Evolutionary conservation across 2,329 filamentous ascomycete species (phyloP), one percentile per base, ranked within the genome.

Genomic region (Cryoendolithus antarcticus): DNA sequence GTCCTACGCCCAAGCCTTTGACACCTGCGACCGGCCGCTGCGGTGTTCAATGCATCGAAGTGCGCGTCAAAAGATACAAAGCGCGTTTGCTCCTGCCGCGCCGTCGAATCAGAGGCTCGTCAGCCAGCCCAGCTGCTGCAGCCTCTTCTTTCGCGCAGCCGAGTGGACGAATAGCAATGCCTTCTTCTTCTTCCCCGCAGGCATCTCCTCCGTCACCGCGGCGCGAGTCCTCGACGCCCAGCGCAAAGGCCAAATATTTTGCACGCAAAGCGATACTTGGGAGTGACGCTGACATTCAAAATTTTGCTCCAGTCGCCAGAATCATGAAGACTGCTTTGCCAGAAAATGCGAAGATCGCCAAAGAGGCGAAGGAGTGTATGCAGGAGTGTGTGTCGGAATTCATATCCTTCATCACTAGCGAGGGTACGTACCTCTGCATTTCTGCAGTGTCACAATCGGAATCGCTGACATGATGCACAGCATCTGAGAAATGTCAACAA

Each of bases 351-450:
- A 98, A 98, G 67, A 98, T 98, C 35, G 57, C 58, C 21, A 98
- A 98, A 61, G 91, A 98, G 61, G 91, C 91, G 40, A 98, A 98
- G 64, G 91, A 98, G 62, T 98, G 91, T 66, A 96, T 98, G 91
- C 91, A 98, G 64, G 91, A 98, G 64, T 98, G 91, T 59, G 91
- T 98, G 43, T 95, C 88, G 77, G 91, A 98, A 67, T 98, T 98
- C 64, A 98, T 98, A 69, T 94, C 86, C 5, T 98, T 98, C 71
- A 96, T 98, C 60, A 98, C 91, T 29, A 96, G 89, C 62, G 91
- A 98, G 74, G 91, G 91, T 94, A 63, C 59, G 82, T 68, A 47
- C 37, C 31, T 30, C 15, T 19, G 4, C 7, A 30, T 12, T 31
- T 44, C 44, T 19, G 15, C 15, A 19, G 15, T 19, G 15, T 19